These are phyloP conservation scores for Xenoacremonium recifei DNA, from an alignment of 2,329 filamentous ascomycete genomes.

Conservation along the genomic window DNA sequence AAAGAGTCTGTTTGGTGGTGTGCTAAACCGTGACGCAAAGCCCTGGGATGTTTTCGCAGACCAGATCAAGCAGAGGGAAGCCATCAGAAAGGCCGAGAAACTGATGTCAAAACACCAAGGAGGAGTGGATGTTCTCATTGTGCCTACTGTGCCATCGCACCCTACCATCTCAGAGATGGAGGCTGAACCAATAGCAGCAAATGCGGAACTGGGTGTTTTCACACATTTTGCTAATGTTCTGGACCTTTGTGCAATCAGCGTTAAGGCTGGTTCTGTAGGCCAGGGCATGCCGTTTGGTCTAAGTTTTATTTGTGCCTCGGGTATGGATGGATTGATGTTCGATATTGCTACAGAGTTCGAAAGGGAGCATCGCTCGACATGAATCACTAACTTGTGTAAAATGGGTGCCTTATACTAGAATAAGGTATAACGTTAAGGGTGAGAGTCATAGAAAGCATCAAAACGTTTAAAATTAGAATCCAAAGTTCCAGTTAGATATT, in stretches of 20 bases:
- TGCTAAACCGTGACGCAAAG: conserved; percentile 13
- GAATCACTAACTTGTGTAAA: too few relatives aligned
- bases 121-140: conserved; percentile 45
- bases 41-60: conserved; percentile 44
- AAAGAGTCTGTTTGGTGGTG: conserved; percentile 35
- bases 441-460: too few relatives aligned
- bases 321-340: conserved; percentile 39
- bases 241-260: conserved; percentile 46
- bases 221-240: conserved; percentile 57
- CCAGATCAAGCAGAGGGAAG: conserved; percentile 35
- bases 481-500: too few relatives aligned
- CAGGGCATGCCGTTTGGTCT: conserved; percentile 42
- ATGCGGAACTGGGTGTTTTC: conserved; percentile 49
- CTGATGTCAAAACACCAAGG: conserved; percentile 41
- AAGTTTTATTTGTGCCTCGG: conserved; percentile 36
- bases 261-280: conserved; percentile 40
- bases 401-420: too few relatives aligned
- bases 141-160: conserved; percentile 51
- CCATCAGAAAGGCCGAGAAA: conserved; percentile 37
- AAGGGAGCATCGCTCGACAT: too few relatives aligned
- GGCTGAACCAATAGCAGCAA: conserved; percentile 49
- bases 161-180: conserved; percentile 49
- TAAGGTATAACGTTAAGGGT: too few relatives aligned
- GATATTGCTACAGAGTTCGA: background rate
- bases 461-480: too few relatives aligned